These are phyloP conservation scores for Fraxinus paxiana DNA, from an alignment of 305 asterid species.

Conservation along the genomic window DNA sequence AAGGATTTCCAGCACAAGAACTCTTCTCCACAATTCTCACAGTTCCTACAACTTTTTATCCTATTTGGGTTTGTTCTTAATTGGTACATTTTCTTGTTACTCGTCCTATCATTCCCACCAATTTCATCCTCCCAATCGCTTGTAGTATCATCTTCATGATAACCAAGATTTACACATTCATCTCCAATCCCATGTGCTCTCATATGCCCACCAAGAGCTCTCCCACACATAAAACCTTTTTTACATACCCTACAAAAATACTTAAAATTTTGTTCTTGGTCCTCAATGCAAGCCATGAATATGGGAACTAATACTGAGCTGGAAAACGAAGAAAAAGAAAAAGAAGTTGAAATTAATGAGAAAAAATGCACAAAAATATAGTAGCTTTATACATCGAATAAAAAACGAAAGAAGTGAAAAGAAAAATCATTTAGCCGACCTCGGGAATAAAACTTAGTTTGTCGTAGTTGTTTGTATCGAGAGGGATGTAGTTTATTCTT, in stretches of 20 bases:
- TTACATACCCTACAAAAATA: slow-evolving; percentile 83
- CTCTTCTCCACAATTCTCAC: slow-evolving; percentile 89
- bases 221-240: slow-evolving; percentile 89
- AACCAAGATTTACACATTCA: slow-evolving; percentile 42
- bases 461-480: neutral
- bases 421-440: neutral
- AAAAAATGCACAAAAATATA: neutral
- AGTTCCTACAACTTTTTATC: slow-evolving; percentile 58
- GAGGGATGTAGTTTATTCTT: slow-evolving; percentile 29
- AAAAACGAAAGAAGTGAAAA: neutral
- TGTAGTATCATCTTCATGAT: slow-evolving; percentile 28
- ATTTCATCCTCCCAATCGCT: slow-evolving; percentile 72
- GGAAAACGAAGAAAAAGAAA: neutral
- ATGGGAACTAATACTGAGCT: neutral
- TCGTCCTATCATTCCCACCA: slow-evolving; percentile 19
- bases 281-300: slow-evolving; percentile 57
- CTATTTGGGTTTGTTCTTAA: slow-evolving; percentile 79
- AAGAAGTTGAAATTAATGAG: neutral
- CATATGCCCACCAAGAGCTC: slow-evolving; percentile 98
- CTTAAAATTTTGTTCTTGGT: slow-evolving; percentile 45
- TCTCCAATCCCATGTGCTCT: slow-evolving; percentile 88
- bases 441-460: neutral
- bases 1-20: slow-evolving; percentile 81
- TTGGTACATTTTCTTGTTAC: slow-evolving; percentile 60
- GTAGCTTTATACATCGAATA: no score